Conservation (phyloP, 352 stramenopile genomes). For the Achlya hypogyna region DNA sequence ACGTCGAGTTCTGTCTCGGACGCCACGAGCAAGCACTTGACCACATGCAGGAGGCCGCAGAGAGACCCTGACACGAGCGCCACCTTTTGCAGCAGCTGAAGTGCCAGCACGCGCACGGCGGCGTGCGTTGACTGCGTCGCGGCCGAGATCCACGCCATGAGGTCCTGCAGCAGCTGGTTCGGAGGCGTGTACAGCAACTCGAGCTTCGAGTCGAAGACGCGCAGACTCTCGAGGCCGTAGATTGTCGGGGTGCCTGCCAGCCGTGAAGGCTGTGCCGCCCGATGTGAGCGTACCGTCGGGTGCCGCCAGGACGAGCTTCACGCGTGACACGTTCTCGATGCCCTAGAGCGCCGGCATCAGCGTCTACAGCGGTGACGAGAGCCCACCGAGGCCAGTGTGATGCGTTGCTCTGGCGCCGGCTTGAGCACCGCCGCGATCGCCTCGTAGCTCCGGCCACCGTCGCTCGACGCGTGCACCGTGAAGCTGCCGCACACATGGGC, state of each 20-base stretch:
- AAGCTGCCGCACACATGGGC: conserved; percentile 33
- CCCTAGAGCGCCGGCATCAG: not conserved
- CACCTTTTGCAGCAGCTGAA: conserved; percentile 50
- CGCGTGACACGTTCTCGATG: not conserved
- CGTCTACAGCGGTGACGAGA: not conserved
- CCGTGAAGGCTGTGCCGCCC: no score
- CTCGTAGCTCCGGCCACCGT: conserved; percentile 34
- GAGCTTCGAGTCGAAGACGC: conserved; percentile 42
- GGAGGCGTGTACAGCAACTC: conserved; percentile 39
- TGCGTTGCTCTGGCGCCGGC: conserved; percentile 23
- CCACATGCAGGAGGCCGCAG: conserved; percentile 62
- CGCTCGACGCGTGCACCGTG: conserved; percentile 36
- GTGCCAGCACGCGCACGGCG: conserved; percentile 47
- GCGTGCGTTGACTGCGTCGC: conserved; percentile 38
- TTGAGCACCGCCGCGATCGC: conserved; percentile 39
- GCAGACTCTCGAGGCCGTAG: conserved; percentile 44
- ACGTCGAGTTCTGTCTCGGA: conserved; percentile 27
- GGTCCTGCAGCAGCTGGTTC: conserved; percentile 40
- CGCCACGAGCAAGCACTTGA: conserved; percentile 41
- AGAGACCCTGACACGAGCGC: conserved; percentile 69
- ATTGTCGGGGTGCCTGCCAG: conserved; percentile 23
- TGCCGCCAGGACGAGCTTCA: not conserved
- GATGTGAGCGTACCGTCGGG: not conserved
- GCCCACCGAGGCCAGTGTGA: conserved; percentile 43
- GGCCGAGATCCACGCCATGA: conserved; percentile 60